Evolutionary conservation across 1,284 basidiomycete species (phyloP).

Genomic region (Irpex sp.): DNA sequence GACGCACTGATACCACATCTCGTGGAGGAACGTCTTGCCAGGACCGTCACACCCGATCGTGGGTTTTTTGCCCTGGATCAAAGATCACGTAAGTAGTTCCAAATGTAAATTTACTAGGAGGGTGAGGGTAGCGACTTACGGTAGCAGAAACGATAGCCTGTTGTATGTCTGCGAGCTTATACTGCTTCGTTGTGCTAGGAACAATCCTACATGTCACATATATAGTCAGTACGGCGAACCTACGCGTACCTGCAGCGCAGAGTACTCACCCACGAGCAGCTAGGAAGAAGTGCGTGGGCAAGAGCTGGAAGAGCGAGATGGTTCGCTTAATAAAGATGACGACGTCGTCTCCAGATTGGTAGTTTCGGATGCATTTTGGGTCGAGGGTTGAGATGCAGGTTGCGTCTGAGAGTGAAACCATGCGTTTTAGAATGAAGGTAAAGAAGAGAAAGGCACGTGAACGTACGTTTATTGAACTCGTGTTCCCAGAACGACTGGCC

Average conservation of each 20-base stretch:
- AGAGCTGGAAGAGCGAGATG: conserved; percentile 8
- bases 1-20: conserved; percentile 8
- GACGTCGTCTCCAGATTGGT: conserved; percentile 4
- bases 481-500: conserved; percentile 10
- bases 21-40: conserved; percentile 7
- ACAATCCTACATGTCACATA: neutral
- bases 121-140: neutral
- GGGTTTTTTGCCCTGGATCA: conserved; percentile 6
- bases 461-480: conserved; percentile 11
- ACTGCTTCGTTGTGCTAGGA: conserved; percentile 6
- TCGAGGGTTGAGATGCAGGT: conserved; percentile 11
- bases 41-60: conserved; percentile 7
- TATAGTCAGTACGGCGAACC: neutral
- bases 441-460: neutral
- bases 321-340: conserved; percentile 9
- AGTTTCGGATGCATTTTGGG: conserved; percentile 10
- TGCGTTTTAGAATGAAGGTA: neutral
- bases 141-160: conserved; percentile 1
- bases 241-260: neutral
- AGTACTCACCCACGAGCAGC: conserved; percentile 5
- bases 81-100: neutral
- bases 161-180: conserved; percentile 7
- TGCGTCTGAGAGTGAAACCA: neutral
- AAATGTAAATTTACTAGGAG: neutral
- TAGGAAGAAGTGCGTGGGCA: conserved; percentile 8